Conservation (phyloP, 2,329 filamentous ascomycete genomes). For the Verticillium klebahnii region DNA sequence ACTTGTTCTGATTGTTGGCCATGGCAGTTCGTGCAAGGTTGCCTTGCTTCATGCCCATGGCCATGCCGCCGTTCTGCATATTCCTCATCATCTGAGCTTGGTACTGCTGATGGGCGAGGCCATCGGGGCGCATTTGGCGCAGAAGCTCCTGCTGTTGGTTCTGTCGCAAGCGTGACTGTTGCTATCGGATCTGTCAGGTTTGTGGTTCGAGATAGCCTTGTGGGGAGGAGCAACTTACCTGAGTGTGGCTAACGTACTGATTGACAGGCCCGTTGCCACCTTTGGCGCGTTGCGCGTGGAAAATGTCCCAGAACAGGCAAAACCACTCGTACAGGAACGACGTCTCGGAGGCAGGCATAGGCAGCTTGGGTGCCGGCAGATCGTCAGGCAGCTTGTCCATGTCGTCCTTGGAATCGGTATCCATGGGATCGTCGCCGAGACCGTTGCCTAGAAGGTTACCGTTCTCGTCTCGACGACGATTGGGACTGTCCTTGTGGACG, state of each 20-base stretch:
- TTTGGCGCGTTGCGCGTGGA: slow-evolving; percentile 72
- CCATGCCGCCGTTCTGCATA: slow-evolving; percentile 58
- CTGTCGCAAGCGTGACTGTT: slow-evolving; percentile 69
- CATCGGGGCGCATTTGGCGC: slow-evolving; percentile 63
- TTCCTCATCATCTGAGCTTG: slow-evolving; percentile 63
- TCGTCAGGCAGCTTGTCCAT: slow-evolving; percentile 75
- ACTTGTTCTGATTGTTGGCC: slow-evolving; percentile 74
- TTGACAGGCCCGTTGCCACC: slow-evolving; percentile 59
- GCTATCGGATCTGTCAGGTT: slow-evolving; percentile 31
- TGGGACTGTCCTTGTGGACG: slow-evolving; percentile 64
- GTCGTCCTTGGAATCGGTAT: slow-evolving; percentile 78
- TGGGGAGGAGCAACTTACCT: slow-evolving; percentile 51
- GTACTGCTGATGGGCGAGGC: slow-evolving; percentile 49
- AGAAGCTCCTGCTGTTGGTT: slow-evolving; percentile 73
- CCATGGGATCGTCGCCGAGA: slow-evolving; percentile 69
- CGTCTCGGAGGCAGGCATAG: slow-evolving; percentile 59
- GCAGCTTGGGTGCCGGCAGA: slow-evolving; percentile 69
- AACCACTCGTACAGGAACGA: slow-evolving; percentile 98
- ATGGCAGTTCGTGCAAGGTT: slow-evolving; percentile 71
- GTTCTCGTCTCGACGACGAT: slow-evolving; percentile 61
- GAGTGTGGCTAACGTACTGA: slow-evolving; percentile 76
- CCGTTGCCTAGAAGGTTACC: slow-evolving; percentile 64
- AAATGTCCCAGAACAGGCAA: slow-evolving; percentile 95
- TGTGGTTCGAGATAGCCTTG: slow-evolving; percentile 6
- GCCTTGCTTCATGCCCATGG: slow-evolving; percentile 52